phyloP scores from a whole-genome alignment of 495 filamentous ascomycete species.

The Elasticomyces elasticus region DNA sequence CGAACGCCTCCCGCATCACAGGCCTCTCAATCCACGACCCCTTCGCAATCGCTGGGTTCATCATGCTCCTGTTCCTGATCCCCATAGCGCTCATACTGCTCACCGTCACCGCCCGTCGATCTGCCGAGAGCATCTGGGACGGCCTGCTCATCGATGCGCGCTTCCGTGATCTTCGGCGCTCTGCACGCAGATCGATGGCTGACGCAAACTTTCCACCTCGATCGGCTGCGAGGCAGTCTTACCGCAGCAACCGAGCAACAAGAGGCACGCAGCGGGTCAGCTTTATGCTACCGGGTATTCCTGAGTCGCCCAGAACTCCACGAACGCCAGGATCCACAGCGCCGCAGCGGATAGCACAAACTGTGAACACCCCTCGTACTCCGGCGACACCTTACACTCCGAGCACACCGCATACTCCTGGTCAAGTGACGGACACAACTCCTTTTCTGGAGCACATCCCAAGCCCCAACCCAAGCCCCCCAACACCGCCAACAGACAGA shows the following conservation, averaged over 20 bases:
- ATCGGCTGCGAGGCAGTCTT: not conserved
- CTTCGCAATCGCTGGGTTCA: slow-evolving; percentile 8
- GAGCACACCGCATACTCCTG: not conserved
- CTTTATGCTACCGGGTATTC: not conserved
- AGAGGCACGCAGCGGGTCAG: not conserved
- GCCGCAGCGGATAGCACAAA: no score
- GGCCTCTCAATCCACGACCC: slow-evolving; percentile 6
- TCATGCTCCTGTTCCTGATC: slow-evolving; percentile 4
- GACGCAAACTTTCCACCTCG: not conserved
- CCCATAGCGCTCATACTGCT: slow-evolving; percentile 1
- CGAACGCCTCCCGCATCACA: slow-evolving; percentile 3
- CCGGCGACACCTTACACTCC: not conserved
- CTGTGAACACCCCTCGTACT: no score
- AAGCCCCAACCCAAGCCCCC: not conserved
- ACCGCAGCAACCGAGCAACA: not conserved
- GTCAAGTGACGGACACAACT: no score
- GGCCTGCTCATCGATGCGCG: slow-evolving; percentile 1
- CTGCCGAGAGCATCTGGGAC: slow-evolving; percentile 3
- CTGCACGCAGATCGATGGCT: not conserved
- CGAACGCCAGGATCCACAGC: no score
- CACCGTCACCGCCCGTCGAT: slow-evolving; percentile 3
- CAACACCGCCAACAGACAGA: not conserved
- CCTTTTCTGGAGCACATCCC: no score
- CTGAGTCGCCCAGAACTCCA: not conserved
- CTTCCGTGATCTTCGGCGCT: not conserved